Evolutionary conservation across 768 basidiomycete species (phyloP).

Genomic region (Neoboletus brunneissimus): DNA sequence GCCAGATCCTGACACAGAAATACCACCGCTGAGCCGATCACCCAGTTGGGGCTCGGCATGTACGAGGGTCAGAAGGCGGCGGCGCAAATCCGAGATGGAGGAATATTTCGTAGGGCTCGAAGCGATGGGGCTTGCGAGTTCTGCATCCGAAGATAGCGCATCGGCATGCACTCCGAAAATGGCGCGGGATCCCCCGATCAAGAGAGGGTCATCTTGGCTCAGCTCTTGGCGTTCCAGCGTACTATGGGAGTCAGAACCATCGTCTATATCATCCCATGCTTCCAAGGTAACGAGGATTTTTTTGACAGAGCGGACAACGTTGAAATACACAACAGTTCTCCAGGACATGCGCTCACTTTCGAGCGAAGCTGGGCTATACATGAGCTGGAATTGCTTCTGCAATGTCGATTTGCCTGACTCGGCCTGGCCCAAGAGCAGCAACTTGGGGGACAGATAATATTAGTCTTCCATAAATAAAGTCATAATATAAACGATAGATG

Average conservation of each 20-base stretch:
- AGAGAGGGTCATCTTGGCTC: constrained; percentile 21
- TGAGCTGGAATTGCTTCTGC: constrained; percentile 78
- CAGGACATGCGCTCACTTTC: constrained; percentile 70
- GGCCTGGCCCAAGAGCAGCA: constrained; percentile 74
- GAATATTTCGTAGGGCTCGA: constrained; percentile 22
- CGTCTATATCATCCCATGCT: constrained; percentile 57
- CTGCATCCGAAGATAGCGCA: constrained; percentile 9
- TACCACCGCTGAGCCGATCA: constrained; percentile 70
- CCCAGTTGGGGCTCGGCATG: constrained; percentile 62
- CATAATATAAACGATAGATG: neutral
- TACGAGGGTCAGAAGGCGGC: constrained; percentile 58
- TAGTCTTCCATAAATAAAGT: constrained; percentile 1
- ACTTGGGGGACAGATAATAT: constrained; percentile 38
- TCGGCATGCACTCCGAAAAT: constrained; percentile 12
- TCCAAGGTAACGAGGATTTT: constrained; percentile 65
- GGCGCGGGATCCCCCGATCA: constrained; percentile 14
- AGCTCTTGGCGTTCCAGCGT: constrained; percentile 33
- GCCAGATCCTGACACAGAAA: constrained; percentile 71
- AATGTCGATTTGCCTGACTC: constrained; percentile 78
- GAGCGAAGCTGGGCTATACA: constrained; percentile 71
- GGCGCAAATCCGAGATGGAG: constrained; percentile 52
- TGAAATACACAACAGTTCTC: constrained; percentile 74
- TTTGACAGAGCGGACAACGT: constrained; percentile 68
- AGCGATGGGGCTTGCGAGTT: constrained; percentile 10
- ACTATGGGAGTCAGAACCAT: constrained; percentile 44